Conservation (phyloP, 352 stramenopile genomes). For the Phytophthora aleatoria region DNA sequence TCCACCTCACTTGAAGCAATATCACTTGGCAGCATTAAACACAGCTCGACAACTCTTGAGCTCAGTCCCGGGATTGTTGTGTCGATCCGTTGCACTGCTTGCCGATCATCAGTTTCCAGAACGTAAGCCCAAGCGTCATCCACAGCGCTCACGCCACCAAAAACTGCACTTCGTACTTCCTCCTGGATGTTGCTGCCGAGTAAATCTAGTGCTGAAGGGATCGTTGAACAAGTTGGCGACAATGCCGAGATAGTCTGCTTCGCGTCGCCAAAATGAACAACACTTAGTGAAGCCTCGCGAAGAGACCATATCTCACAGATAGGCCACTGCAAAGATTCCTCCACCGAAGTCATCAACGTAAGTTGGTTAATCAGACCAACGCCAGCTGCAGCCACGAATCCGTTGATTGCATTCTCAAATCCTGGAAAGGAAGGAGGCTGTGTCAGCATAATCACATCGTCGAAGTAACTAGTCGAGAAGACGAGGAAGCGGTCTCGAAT, state of each 20-base stretch:
- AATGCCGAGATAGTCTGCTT: slow-evolving; percentile 8
- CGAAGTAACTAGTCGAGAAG: slow-evolving; percentile 13
- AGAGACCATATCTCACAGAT: slow-evolving; percentile 15
- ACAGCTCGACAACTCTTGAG: slow-evolving; percentile 37
- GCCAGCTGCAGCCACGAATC: slow-evolving; percentile 6
- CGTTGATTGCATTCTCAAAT: slow-evolving; percentile 35
- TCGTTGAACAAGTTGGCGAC: slow-evolving; percentile 8
- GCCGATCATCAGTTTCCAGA: slow-evolving; percentile 2
- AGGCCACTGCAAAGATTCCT: slow-evolving; percentile 24
- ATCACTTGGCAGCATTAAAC: slow-evolving; percentile 19
- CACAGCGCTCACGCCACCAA: slow-evolving; percentile 18
- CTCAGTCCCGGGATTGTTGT: slow-evolving; percentile 38
- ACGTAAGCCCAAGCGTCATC: slow-evolving; percentile 16
- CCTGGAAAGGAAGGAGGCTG: slow-evolving; percentile 18
- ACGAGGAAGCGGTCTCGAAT: slow-evolving; percentile 22
- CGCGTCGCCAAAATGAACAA: slow-evolving; percentile 9
- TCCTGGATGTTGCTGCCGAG: slow-evolving; percentile 34
- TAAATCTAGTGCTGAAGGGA: slow-evolving; percentile 24
- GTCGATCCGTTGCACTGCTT: slow-evolving; percentile 37
- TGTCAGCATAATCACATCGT: slow-evolving; percentile 22
- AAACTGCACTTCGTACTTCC: slow-evolving; percentile 23
- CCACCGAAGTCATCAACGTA: slow-evolving; percentile 32
- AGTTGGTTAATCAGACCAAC: slow-evolving; percentile 25
- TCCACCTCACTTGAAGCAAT: slow-evolving; percentile 5
- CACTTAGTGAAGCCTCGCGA: slow-evolving; percentile 10